These are phyloP conservation scores for Cymbopogon citratus DNA, from an alignment of 176 grass and related monocot species.

Conservation along the genomic window DNA sequence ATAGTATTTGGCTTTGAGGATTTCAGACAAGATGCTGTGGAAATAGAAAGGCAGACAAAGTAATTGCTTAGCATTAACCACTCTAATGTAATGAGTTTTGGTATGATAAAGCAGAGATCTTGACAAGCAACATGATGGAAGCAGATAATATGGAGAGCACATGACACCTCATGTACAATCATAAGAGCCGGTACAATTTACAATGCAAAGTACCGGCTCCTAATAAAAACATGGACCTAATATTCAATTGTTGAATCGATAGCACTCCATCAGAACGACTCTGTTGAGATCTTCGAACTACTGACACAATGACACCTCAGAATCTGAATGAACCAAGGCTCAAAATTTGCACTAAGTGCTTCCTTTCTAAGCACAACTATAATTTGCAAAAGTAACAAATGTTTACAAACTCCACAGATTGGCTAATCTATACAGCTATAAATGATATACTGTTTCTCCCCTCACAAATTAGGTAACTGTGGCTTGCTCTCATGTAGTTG, in stretches of 20 bases:
- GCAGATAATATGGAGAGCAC: too few relatives aligned
- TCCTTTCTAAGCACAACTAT: not conserved
- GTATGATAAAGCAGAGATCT: too few relatives aligned
- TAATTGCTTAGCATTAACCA: too few relatives aligned
- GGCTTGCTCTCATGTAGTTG: not conserved
- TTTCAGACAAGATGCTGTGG: too few relatives aligned
- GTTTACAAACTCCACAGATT: not conserved
- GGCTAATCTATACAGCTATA: not conserved
- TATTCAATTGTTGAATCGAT: not conserved
- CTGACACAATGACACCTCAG: not conserved
- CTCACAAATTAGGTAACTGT: not conserved
- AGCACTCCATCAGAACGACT: not conserved
- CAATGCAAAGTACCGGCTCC: too few relatives aligned
- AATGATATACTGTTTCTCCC: too few relatives aligned
- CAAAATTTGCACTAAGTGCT: not conserved
- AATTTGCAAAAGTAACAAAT: not conserved
- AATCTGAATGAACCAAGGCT: not conserved
- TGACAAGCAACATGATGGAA: too few relatives aligned
- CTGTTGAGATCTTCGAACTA: not conserved
- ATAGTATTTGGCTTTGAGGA: too few relatives aligned
- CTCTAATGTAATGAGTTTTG: too few relatives aligned
- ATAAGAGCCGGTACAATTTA: not conserved
- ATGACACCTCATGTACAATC: not conserved
- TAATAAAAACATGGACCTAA: too few relatives aligned
- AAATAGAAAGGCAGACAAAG: too few relatives aligned